phyloP scores from a whole-genome alignment of 2,329 filamentous ascomycete genomes.

The Anisogramma anomala region DNA sequence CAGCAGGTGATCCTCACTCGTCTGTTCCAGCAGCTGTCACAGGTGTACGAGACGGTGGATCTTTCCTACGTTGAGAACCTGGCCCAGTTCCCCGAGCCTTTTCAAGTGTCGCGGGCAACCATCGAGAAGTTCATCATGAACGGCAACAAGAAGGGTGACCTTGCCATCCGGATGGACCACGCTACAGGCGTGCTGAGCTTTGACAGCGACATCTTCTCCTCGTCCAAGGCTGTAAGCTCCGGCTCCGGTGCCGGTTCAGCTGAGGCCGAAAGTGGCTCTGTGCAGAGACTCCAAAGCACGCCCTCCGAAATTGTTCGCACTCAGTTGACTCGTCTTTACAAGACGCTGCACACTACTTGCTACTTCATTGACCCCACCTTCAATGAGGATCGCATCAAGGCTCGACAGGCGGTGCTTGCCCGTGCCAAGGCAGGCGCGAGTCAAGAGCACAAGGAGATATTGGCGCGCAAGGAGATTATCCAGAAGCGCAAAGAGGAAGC shows the following conservation, averaged over 20 bases:
- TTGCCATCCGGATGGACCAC: slow-evolving; percentile 92
- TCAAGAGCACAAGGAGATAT: slow-evolving; percentile 75
- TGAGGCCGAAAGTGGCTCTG: slow-evolving; percentile 69
- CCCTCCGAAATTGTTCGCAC: slow-evolving; percentile 95
- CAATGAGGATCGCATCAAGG: slow-evolving; percentile 68
- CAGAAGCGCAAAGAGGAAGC: slow-evolving; percentile 95
- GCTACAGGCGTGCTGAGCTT: slow-evolving; percentile 92
- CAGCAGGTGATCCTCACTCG: slow-evolving; percentile 98
- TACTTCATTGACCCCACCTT: slow-evolving; percentile 90
- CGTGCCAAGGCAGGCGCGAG: slow-evolving; percentile 82
- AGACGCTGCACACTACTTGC: slow-evolving; percentile 83
- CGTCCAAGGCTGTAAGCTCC: slow-evolving; percentile 79
- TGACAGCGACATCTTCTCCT: slow-evolving; percentile 96
- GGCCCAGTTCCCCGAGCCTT: slow-evolving; percentile 90
- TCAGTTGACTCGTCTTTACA: slow-evolving; percentile 82
- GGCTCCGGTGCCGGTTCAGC: slow-evolving; percentile 78
- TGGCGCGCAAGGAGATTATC: slow-evolving; percentile 81
- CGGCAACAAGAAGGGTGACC: slow-evolving; percentile 98
- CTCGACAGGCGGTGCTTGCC: slow-evolving; percentile 66
- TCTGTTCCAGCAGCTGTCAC: slow-evolving; percentile 96
- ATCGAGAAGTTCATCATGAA: slow-evolving; percentile 99
- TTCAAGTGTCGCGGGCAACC: slow-evolving; percentile 78
- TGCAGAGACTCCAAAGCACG: slow-evolving; percentile 94
- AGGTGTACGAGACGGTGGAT: slow-evolving; percentile 97
- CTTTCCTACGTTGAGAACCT: slow-evolving; percentile 86